A percentile compares a stretch with the other conserved stretches of the same genome.
Evolutionary conservation across 2,329 filamentous ascomycete genomes (phyloP).

Genomic region (Aurifilum marmelostoma): DNA sequence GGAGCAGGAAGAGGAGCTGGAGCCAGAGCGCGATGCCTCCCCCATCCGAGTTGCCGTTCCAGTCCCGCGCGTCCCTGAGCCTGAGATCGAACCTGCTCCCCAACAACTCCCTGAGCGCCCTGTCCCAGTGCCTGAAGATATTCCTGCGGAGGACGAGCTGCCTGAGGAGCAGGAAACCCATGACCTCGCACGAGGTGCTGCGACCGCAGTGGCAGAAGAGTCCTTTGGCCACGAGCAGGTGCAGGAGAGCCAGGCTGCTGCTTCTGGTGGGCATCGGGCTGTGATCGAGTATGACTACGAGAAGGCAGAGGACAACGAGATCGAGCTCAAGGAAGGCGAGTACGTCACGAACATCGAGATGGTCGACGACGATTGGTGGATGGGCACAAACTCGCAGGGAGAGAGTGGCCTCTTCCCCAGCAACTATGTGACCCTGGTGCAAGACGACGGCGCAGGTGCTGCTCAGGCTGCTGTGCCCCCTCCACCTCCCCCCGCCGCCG

Average conservation of each 20-base stretch:
- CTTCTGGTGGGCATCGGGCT: conserved; percentile 68
- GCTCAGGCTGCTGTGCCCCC: conserved; percentile 36
- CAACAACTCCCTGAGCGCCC: conserved; percentile 58
- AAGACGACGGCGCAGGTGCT: conserved; percentile 55
- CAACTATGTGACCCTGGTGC: conserved; percentile 91
- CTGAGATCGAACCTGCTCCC: conserved; percentile 54
- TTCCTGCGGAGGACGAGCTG: conserved; percentile 67
- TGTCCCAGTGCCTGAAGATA: conserved; percentile 65
- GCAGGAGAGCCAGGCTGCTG: conserved; percentile 39
- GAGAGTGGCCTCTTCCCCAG: conserved; percentile 88
- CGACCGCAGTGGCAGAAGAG: conserved; percentile 56
- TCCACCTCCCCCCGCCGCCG: conserved; percentile 39
- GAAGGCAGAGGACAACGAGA: conserved; percentile 95
- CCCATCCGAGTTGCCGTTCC: conserved; percentile 88
- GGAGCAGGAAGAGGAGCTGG: conserved; percentile 51
- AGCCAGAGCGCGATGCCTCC: conserved; percentile 62
- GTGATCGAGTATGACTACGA: conserved; percentile 94
- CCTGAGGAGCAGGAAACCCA: conserved; percentile 65
- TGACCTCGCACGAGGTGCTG: conserved; percentile 59
- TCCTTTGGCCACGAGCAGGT: conserved; percentile 46
- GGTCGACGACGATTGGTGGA: conserved; percentile 99
- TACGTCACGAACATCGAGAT: conserved; percentile 90
- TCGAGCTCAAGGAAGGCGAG: conserved; percentile 88
- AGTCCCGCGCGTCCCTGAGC: conserved; percentile 66
- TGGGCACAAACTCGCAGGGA: conserved; percentile 84